Percentiles rank a stretch among this genome's conserved stretches.
phyloP scores from a whole-genome alignment of 148 eudicot species.

The Fagopyrum tataricum region DNA sequence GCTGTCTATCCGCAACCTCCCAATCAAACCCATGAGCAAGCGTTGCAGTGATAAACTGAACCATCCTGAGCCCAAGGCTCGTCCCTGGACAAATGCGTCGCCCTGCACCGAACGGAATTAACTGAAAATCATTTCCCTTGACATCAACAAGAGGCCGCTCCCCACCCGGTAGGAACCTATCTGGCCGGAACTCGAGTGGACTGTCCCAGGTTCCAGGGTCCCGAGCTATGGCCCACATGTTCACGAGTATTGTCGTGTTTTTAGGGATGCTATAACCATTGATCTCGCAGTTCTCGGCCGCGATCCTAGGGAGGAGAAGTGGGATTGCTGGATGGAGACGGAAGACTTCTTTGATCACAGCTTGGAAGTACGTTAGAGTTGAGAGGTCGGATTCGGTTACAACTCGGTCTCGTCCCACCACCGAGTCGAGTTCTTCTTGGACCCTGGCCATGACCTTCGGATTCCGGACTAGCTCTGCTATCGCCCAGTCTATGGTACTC shows the following conservation, averaged over 20 bases:
- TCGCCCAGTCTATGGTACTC: slow-evolving; percentile 91
- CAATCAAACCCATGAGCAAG: slow-evolving; percentile 61
- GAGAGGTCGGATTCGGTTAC: slow-evolving; percentile 54
- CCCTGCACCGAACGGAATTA: slow-evolving; percentile 94
- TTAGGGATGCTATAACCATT: slow-evolving; percentile 76
- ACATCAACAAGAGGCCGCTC: slow-evolving; percentile 67
- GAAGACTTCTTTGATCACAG: slow-evolving; percentile 81
- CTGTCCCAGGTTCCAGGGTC: slow-evolving; percentile 65
- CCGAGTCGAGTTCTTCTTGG: slow-evolving; percentile 55
- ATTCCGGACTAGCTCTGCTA: slow-evolving; percentile 72
- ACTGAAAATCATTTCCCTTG: slow-evolving; percentile 69
- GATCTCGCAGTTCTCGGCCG: slow-evolving; percentile 54
- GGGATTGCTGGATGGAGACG: slow-evolving; percentile 94
- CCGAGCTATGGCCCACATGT: slow-evolving; percentile 96
- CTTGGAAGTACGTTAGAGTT: slow-evolving; percentile 57
- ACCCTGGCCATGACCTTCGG: slow-evolving; percentile 53
- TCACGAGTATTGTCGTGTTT: slow-evolving; percentile 64
- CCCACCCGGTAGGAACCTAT: slow-evolving; percentile 61
- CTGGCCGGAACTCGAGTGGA: slow-evolving; percentile 67
- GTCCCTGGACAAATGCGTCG: slow-evolving; percentile 84
- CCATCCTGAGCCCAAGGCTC: slow-evolving; percentile 79
- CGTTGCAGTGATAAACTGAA: slow-evolving; percentile 65
- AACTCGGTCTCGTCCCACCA: slow-evolving; percentile 54
- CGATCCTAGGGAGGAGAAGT: slow-evolving; percentile 72
- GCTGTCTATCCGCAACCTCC: slow-evolving; percentile 40